Conservation (phyloP, 192 early-diverging fungal genomes). For the Backusella morwellensis region DNA sequence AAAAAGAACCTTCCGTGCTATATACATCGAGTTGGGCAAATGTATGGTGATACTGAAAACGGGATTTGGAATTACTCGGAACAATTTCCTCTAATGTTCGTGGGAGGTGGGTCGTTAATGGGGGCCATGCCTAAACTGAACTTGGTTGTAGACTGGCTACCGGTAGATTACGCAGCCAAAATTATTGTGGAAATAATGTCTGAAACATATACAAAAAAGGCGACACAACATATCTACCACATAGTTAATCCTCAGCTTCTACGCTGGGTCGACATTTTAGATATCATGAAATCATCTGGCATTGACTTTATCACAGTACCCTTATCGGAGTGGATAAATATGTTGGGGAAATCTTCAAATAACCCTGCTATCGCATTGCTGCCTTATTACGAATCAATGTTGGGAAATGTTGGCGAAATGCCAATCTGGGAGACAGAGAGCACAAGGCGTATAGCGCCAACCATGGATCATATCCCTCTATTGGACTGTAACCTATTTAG, state of each 20-base stretch:
- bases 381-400: constrained; percentile 8
- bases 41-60: constrained; percentile 22
- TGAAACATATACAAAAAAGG: not conserved
- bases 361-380: constrained; percentile 23
- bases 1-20: constrained; percentile 20
- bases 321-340: constrained; percentile 15
- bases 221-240: constrained; percentile 10
- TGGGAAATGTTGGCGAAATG: not conserved
- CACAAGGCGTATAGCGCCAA: not conserved
- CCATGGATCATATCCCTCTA: not conserved
- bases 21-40: constrained; percentile 31
- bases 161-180: constrained; percentile 22
- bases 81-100: constrained; percentile 25
- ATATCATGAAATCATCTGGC: not conserved
- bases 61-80: constrained; percentile 35
- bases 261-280: constrained; percentile 19
- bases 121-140: constrained; percentile 18
- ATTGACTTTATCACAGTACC: constrained; percentile 12
- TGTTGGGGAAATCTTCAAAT: constrained; percentile 4
- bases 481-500: not conserved
- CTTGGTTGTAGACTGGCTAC: constrained; percentile 25
- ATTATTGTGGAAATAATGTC: constrained; percentile 24
- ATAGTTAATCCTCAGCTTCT: constrained; percentile 24
- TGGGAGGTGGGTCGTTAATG: constrained; percentile 20
- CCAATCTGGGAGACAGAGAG: constrained; percentile 17